Base-by-base conservation (phyloP, 306 rosid species). In the Clitoria ternatea region DNA sequence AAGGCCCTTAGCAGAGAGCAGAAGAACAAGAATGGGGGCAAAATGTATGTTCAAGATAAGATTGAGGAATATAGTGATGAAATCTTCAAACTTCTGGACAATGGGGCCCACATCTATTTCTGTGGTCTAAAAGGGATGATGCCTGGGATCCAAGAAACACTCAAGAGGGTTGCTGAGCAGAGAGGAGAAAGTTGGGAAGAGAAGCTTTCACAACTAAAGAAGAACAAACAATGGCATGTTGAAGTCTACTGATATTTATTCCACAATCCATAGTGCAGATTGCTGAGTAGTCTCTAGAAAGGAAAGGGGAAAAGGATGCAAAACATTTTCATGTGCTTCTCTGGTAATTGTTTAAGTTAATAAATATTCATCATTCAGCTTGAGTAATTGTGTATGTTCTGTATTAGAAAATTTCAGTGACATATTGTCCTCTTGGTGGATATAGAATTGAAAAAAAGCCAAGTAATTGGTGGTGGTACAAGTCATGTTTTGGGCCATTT, bases 221-320 rank as follows among this genome's bases (percentile, higher is more conserved):
- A 91, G 92, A 94, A 87, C 89, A 94, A 91, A 75, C 99, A 94
- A 54, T 94, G 99, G 99, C 99, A 94, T 68, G 99, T 94, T 49
- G 99, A 94, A 76, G 99, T 94, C 23, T 94, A 94, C 67, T 94
- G 86, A 93, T 76, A 33, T 36, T 11, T 77, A 26, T 50, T 19
- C 5, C n/a, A n/a, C n/a, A n/a, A n/a, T 69, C 40, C n/a, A n/a
- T 12, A 57, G 33, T 63, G 39, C 73, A 57, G 37, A 48, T 22
- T 63, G 32, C 65, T 35, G 56, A 56, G 30, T 20, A 39, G 33
- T 47, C 22, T 52, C 66, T 45, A 61, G 35, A 7, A 50, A 32
- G 15, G 18, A 27, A 33, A 27, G 32, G 30, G 14, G 18, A 5
- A 2, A 48, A 43, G 60, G 1, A 30, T 7, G 44, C 59, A 57